Conservation (phyloP, 2,329 filamentous ascomycete species). For the Beauveria brongniartii region DNA sequence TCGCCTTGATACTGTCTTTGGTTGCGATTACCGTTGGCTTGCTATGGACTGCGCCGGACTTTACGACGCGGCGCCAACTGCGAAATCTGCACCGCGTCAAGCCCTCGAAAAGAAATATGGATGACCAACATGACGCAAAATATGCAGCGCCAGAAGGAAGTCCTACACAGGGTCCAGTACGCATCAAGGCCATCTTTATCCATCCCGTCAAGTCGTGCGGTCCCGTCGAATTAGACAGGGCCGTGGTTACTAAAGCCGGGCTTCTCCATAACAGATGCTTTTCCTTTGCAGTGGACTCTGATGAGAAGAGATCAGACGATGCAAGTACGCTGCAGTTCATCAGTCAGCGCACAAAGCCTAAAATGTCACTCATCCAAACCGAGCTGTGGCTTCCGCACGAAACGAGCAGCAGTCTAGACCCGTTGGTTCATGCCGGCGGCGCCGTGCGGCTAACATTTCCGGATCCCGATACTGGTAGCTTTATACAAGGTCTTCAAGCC, state of each 20-base stretch:
- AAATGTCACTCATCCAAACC: conserved; percentile 13
- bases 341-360: conserved; percentile 19
- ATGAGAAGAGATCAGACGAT: conserved; percentile 14
- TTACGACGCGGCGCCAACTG: background rate
- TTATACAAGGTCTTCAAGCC: background rate
- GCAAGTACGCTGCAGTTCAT: conserved; percentile 18
- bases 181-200: conserved; percentile 21
- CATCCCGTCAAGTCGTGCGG: conserved; percentile 23
- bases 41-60: background rate
- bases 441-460: conserved; percentile 8
- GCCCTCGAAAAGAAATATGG: conserved; percentile 18
- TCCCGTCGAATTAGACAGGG: conserved; percentile 18
- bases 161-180: conserved; percentile 7
- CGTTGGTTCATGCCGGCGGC: conserved; percentile 12
- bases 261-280: conserved; percentile 21
- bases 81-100: conserved; percentile 14
- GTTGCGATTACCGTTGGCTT: background rate
- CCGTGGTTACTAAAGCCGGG: conserved; percentile 18
- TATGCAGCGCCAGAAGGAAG: conserved; percentile 12
- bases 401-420: background rate
- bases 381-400: conserved; percentile 14
- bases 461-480: background rate
- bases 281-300: conserved; percentile 21
- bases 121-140: conserved; percentile 17
- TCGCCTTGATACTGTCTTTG: background rate